Base-by-base conservation (phyloP, 1,284 basidiomycete species). In the Caloboletus inedulis region DNA sequence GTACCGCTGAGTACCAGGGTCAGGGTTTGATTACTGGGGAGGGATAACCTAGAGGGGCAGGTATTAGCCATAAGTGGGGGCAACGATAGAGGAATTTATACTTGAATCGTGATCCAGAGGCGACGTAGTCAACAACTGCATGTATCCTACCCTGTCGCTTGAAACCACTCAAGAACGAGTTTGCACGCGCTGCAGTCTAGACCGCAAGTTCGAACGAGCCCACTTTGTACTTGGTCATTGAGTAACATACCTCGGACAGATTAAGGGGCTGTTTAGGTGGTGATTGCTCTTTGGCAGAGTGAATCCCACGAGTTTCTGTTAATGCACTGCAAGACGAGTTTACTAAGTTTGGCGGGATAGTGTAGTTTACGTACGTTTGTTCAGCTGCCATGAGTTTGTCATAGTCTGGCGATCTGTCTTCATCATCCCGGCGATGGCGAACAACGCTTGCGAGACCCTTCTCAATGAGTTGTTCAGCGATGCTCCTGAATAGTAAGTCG, bases 351-450 rank as follows among this genome's bases (percentile, higher is more conserved):
- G 21, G 40, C 29, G 9, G 27, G 27, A 42, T 5, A 14, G 9
- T 23, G 14, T 18, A 27, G 8, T 16, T 44, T 9, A 74, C 87
- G 72, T 62, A 94, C 90, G 73, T 75, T 78, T 89, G 93, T 74
- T 99, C 96, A 14, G 95, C 95, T 35, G 89, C 85, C 81, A 98
- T 94, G 40, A 98, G 77, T 70, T 93, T 92, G 74, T 99, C 96
- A 61, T 91, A 94, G 68, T 98, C 95, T 13, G 89, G 81, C 19
- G 94, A 96, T 47, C 94, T 84, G 62, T 96, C 91, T 71, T 98
- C 96, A 66, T 98, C 96, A 62, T 97, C 95, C 39, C 92, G 85
- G 62, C 86, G 89, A 72, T 99, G 96, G 45, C 95, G 85, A 41
- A 98, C 84, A 9, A 92, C 90, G 49, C 87, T 89, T 3, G 93